A percentile compares a stretch with the other conserved stretches of the same genome.
Conservation (phyloP, 2,329 filamentous ascomycete genomes). For the Cladosporium sp. region DNA sequence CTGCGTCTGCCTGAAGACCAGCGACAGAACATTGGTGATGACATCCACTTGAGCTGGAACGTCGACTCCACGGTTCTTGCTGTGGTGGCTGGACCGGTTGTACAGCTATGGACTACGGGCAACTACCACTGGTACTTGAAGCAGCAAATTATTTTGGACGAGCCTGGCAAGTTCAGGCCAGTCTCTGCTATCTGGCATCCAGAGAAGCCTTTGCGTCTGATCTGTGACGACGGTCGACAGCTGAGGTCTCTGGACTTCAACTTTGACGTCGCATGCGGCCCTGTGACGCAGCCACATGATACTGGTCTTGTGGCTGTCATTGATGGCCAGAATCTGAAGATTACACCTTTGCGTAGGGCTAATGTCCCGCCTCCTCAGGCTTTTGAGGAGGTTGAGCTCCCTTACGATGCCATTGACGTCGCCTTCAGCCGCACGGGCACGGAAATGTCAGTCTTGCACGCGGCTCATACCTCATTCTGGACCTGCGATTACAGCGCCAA, state of each 20-base stretch:
- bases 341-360: conserved; percentile 78
- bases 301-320: conserved; percentile 66
- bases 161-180: neutral
- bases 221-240: conserved; percentile 25
- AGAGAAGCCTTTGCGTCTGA: conserved; percentile 71
- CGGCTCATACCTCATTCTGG: conserved; percentile 63
- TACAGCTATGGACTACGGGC: conserved; percentile 95
- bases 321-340: conserved; percentile 73
- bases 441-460: conserved; percentile 68
- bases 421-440: conserved; percentile 64
- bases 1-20: conserved; percentile 63
- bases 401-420: conserved; percentile 66
- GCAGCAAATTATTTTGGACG: conserved; percentile 62
- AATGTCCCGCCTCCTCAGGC: conserved; percentile 94
- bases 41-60: conserved; percentile 78
- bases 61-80: conserved; percentile 86
- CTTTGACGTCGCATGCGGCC: conserved; percentile 65
- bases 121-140: conserved; percentile 99
- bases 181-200: conserved; percentile 64
- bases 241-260: conserved; percentile 55
- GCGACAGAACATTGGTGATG: conserved; percentile 49
- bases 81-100: conserved; percentile 65
- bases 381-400: conserved; percentile 64
- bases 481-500: conserved; percentile 62
- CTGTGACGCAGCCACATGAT: conserved; percentile 67